These are phyloP conservation scores for Areca catechu DNA, from an alignment of 176 grass and related monocot species.

Conservation along the genomic window DNA sequence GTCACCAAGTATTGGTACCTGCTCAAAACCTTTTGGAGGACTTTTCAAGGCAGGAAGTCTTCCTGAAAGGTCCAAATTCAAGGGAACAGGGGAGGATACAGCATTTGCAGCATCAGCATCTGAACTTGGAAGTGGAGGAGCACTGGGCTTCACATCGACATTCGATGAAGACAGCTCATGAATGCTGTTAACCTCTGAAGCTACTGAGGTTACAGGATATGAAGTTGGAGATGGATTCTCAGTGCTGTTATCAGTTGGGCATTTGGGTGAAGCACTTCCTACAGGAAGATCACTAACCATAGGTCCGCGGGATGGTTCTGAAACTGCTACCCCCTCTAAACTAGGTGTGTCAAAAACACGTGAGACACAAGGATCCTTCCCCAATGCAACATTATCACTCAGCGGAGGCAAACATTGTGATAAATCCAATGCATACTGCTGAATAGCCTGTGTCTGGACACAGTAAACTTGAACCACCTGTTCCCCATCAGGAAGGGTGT, in stretches of 20 bases:
- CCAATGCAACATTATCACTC: conserved; percentile 27
- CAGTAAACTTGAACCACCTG: conserved; percentile 87
- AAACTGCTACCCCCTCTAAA: conserved; percentile 18
- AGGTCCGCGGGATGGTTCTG: conserved; percentile 17
- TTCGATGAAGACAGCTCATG: conserved; percentile 32
- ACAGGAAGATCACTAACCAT: conserved; percentile 34
- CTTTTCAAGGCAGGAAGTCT: conserved; percentile 32
- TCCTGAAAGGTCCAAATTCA: conserved; percentile 38
- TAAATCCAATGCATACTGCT: conserved; percentile 86
- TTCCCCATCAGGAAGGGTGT: conserved; percentile 43
- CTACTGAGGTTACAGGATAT: conserved; percentile 13
- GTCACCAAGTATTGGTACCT: conserved; percentile 32
- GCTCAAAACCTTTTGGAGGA: conserved; percentile 33
- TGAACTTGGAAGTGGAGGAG: conserved; percentile 28
- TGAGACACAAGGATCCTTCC: conserved; percentile 44
- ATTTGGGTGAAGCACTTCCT: conserved; percentile 20
- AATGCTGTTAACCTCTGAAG: conserved; percentile 18
- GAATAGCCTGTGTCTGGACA: conserved; percentile 95
- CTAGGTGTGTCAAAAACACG: conserved; percentile 27
- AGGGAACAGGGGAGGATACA: conserved; percentile 28
- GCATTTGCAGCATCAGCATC: conserved; percentile 31
- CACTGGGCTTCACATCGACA: conserved; percentile 34
- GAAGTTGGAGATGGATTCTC: conserved; percentile 20
- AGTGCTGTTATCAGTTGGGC: conserved; percentile 11
- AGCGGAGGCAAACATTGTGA: conserved; percentile 67